Evolutionary conservation across 1,284 basidiomycete genomes (phyloP).

Genomic region (Pseudomicrostroma phylloplanum): DNA sequence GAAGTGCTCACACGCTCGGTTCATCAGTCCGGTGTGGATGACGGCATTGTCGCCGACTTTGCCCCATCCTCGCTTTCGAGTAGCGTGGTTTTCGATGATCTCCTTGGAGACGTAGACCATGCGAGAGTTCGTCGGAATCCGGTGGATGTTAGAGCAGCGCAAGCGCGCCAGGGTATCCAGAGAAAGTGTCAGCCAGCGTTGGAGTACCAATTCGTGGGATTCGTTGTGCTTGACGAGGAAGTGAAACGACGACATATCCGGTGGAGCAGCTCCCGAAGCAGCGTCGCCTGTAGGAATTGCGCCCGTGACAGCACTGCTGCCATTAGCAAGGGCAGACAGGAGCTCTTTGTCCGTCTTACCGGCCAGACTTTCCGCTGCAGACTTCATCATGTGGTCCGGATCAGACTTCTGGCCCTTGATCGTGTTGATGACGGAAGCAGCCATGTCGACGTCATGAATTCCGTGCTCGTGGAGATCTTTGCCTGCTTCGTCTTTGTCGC

Average conservation of each 20-base stretch:
- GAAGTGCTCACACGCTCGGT: not conserved
- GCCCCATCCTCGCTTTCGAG: constrained; percentile 5
- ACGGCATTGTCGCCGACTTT: constrained; percentile 1
- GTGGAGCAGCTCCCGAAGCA: not conserved
- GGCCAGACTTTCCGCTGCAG: not conserved
- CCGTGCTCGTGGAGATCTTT: constrained; percentile 2
- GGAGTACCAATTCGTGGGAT: not conserved
- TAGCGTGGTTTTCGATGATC: constrained; percentile 7
- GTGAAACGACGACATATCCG: not conserved
- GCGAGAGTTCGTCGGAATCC: not conserved
- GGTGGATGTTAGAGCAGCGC: constrained; percentile 1
- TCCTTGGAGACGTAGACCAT: constrained; percentile 2
- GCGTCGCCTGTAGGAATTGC: not conserved
- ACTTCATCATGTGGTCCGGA: constrained; percentile 3
- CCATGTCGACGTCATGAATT: not conserved
- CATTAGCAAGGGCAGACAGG: not conserved
- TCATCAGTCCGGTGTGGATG: not conserved
- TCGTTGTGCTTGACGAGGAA: constrained; percentile 7
- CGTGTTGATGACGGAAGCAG: not conserved
- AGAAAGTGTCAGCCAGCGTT: not conserved
- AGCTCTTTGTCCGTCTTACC: not conserved
- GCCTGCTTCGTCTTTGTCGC: not conserved
- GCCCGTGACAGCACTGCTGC: not conserved
- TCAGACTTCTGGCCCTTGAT: constrained; percentile 1
- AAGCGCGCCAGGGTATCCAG: not conserved